phyloP scores from a whole-genome alignment of 2,329 filamentous ascomycete genomes.

The Ambrosiella beaveri region DNA sequence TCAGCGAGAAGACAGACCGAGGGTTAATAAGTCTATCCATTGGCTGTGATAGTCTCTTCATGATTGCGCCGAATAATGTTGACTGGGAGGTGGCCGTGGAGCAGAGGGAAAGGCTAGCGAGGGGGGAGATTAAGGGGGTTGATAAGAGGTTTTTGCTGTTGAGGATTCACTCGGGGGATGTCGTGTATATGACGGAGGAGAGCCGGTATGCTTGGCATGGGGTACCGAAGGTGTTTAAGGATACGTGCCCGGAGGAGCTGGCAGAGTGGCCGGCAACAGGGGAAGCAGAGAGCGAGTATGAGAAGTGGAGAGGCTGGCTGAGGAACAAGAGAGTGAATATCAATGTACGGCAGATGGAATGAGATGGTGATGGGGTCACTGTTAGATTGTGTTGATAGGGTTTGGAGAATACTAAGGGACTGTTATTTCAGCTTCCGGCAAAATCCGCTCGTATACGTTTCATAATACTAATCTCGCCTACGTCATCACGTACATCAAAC shows the following conservation, averaged over 20 bases:
- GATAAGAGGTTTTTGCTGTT: conserved; percentile 39
- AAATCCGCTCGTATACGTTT: no score
- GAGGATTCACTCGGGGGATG: conserved; percentile 67
- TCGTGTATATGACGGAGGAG: conserved; percentile 69
- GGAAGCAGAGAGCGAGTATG: conserved; percentile 24
- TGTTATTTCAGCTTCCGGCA: no score
- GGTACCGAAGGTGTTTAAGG: conserved; percentile 68
- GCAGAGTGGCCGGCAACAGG: conserved; percentile 50
- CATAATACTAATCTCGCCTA: no score
- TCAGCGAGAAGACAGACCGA: conserved; percentile 65
- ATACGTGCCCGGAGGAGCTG: conserved; percentile 62
- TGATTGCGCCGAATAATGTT: conserved; percentile 49
- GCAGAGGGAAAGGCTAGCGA: background rate
- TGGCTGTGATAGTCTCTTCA: conserved; percentile 79
- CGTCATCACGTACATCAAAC: background rate
- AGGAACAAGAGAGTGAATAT: conserved; percentile 71
- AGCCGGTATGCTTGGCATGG: conserved; percentile 89
- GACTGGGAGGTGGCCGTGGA: conserved; percentile 14
- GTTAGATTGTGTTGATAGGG: background rate
- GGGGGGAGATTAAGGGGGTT: conserved; percentile 15
- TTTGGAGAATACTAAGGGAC: background rate
- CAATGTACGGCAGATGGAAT: conserved; percentile 76
- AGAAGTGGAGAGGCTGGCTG: conserved; percentile 78
- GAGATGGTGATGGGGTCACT: conserved; percentile 21
- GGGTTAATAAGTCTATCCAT: conserved; percentile 74